Conservation (phyloP, 805 yeast species). For the Starmera dryadoides region DNA sequence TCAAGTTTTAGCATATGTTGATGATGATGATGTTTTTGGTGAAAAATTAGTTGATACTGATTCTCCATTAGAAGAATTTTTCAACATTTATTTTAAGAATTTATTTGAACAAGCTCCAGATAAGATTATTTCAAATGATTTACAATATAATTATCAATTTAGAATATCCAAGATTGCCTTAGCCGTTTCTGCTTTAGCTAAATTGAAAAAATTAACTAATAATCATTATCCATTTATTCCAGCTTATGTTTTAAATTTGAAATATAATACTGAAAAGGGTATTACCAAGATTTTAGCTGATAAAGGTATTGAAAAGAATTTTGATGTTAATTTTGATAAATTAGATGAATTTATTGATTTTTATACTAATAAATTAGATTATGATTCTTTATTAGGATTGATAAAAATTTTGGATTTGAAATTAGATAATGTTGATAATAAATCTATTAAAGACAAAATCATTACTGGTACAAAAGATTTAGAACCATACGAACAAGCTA, state of each 20-base stretch:
- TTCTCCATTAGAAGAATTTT: conserved; percentile 37
- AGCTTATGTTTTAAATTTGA: conserved; percentile 13
- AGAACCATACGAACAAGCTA: conserved; percentile 10
- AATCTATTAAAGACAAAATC: conserved; percentile 7
- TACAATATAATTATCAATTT: conserved; percentile 12
- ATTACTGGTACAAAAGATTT: conserved; percentile 5
- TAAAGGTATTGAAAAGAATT: conserved; percentile 18
- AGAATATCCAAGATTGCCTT: conserved; percentile 17
- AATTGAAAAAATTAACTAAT: conserved; percentile 13
- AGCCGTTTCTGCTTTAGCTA: conserved; percentile 13
- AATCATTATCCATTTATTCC: conserved; percentile 13
- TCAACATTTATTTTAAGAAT: conserved; percentile 32
- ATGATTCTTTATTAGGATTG: conserved; percentile 10
- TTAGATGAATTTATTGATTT: conserved; percentile 7
- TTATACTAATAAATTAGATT: conserved; percentile 6
- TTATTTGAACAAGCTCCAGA: conserved; percentile 37
- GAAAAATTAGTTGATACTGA: conserved; percentile 27
- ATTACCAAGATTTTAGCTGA: conserved; percentile 17
- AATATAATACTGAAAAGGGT: conserved; percentile 13
- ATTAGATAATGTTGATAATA: conserved; percentile 12
- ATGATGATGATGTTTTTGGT: conserved; percentile 59
- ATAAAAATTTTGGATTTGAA: conserved; percentile 10
- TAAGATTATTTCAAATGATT: conserved; percentile 17
- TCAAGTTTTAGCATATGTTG: conserved; percentile 29
- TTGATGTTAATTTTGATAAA: conserved; percentile 11